Evolutionary conservation across 768 basidiomycete species (phyloP), one percentile per base, ranked within the genome.

Genomic region (Crepidotus variabilis): DNA sequence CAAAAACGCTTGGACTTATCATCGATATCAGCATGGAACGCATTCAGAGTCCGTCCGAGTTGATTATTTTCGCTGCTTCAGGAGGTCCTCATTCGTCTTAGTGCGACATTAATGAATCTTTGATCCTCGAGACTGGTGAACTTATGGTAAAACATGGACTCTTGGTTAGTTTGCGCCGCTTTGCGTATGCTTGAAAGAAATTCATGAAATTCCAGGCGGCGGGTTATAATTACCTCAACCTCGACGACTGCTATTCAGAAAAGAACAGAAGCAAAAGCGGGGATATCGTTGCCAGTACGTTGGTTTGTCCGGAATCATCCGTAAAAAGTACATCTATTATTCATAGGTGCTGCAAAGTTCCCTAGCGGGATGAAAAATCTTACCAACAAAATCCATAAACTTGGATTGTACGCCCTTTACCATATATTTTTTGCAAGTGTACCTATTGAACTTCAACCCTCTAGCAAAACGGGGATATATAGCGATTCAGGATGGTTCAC

Each of bases 401-500:
- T 86, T 52, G 85, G 83, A 57, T 71, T 86, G 85, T 86, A 59
- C 59, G 82, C 71, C 55, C 39, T 24, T 46, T 23, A 48, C 14
- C n/a, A 35, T 20, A 4, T 28, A 4, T 28, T 28, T 28, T 23
- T 46, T 36, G 14, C 35, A 47, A 34, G 16, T 39, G 47, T 10
- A 18, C 24, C 48, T 6, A 14, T 20, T 32, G 46, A 53, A 45
- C 47, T 21, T 18, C 24, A 7, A 22, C 34, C 20, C 52, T 14
- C 58, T n/a, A 85, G 84, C 52, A 80, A 83, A 73, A 78, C 82
- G 16, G 85, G 85, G 6, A 86, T 85, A 85, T 87, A 87, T 58
- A 81, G 85, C 57, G 84, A 86, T 60, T 77, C 86, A 0, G 86
- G 86, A 18, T 87, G 85, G 85, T 84, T 78, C 62, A 87, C 86